phyloP scores from a whole-genome alignment of 768 basidiomycete genomes.

The Ramaria sp. region DNA sequence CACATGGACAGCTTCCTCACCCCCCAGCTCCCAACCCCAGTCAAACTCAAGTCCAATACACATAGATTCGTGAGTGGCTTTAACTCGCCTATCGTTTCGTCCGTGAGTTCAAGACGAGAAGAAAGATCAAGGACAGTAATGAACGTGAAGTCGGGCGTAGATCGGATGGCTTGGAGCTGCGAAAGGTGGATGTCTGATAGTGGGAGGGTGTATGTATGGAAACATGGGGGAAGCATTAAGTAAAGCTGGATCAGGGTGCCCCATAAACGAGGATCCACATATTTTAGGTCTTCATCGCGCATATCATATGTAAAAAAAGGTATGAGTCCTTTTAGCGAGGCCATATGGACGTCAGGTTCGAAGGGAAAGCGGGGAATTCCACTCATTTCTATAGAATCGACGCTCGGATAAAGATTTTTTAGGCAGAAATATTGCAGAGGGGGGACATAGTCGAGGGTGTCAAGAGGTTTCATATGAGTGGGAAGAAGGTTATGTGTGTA shows the following conservation, averaged over 20 bases:
- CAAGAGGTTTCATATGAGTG: slow-evolving; percentile 10
- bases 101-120: slow-evolving; percentile 43
- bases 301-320: slow-evolving; percentile 18
- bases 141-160: slow-evolving; percentile 47
- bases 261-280: slow-evolving; percentile 51
- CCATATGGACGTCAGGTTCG: slow-evolving; percentile 15
- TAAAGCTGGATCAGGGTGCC: slow-evolving; percentile 50
- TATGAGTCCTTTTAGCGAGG: slow-evolving; percentile 31
- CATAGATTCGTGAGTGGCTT: slow-evolving; percentile 40
- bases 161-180: slow-evolving; percentile 44
- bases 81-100: slow-evolving; percentile 41
- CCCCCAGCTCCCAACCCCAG: slow-evolving; percentile 39
- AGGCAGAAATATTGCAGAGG: slow-evolving; percentile 46
- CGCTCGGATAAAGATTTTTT: slow-evolving; percentile 27
- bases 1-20: slow-evolving; percentile 41
- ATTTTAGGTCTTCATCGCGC: slow-evolving; percentile 16
- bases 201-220: slow-evolving; percentile 33
- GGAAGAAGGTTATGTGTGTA: slow-evolving; percentile 12
- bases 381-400: slow-evolving; percentile 33
- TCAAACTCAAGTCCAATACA: slow-evolving; percentile 56
- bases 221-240: slow-evolving; percentile 34
- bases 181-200: slow-evolving; percentile 44
- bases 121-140: slow-evolving; percentile 54
- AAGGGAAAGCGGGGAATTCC: slow-evolving; percentile 27
- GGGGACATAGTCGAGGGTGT: slow-evolving; percentile 25